These are phyloP conservation scores for Tolypocladium amazonense DNA, from an alignment of 2,329 filamentous ascomycete genomes.

Conservation along the genomic window DNA sequence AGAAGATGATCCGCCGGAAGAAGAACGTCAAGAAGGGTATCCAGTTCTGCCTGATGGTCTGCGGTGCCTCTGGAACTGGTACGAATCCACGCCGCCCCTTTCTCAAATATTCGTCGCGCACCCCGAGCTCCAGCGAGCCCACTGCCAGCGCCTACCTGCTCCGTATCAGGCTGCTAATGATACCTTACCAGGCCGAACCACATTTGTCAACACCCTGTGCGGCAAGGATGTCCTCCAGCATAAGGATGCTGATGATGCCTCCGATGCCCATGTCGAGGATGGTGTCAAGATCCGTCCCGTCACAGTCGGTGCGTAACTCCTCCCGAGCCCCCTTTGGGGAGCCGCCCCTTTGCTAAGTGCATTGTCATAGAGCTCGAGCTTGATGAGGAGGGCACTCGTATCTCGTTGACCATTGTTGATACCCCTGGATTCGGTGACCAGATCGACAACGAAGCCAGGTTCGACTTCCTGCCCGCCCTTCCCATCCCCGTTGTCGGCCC, in stretches of 20 bases:
- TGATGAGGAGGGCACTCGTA: conserved; percentile 96
- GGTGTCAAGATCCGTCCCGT: conserved; percentile 98
- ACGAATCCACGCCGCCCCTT: conserved; percentile 22
- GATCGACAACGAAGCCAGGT: conserved; percentile 98
- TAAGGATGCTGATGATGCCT: conserved; percentile 88
- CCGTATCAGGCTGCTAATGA: not conserved
- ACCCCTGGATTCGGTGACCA: conserved; percentile 97
- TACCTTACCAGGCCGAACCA: conserved; percentile 65
- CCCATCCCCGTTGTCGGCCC: not conserved
- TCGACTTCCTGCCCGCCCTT: conserved; percentile 16
- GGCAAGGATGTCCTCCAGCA: conserved; percentile 82
- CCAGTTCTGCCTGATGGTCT: conserved; percentile 99
- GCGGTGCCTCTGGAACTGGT: conserved; percentile 97
- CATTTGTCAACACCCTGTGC: conserved; percentile 98
- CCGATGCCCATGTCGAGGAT: conserved; percentile 84
- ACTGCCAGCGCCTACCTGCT: not conserved
- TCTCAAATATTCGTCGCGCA: not conserved
- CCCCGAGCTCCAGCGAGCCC: not conserved
- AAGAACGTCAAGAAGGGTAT: conserved; percentile 99
- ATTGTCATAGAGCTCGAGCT: conserved; percentile 68
- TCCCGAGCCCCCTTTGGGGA: not conserved
- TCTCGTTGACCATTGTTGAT: conserved; percentile 96
- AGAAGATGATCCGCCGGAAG: conserved; percentile 98
- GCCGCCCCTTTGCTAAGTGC: not conserved
- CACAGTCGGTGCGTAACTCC: conserved; percentile 64